Evolutionary conservation across 2,329 filamentous ascomycete species (phyloP).

Genomic region (Juglanconis oblonga): DNA sequence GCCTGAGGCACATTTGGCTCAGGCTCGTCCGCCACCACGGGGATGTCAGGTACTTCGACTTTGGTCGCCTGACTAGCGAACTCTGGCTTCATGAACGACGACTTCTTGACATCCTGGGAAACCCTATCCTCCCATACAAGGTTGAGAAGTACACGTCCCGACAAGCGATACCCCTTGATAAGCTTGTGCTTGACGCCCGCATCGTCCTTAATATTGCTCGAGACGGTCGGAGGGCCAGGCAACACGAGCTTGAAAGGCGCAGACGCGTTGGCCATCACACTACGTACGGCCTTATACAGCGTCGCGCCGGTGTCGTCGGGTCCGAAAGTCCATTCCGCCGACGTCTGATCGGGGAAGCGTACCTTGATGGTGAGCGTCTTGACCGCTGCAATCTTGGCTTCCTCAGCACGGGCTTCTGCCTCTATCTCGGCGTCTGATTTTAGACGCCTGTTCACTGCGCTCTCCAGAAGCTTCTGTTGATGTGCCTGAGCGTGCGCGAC

Average conservation of each 20-base stretch:
- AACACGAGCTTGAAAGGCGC: slow-evolving; percentile 69
- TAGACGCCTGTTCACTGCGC: slow-evolving; percentile 70
- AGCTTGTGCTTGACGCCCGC: slow-evolving; percentile 50
- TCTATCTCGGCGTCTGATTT: slow-evolving; percentile 80
- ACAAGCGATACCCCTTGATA: slow-evolving; percentile 71
- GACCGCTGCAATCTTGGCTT: slow-evolving; percentile 63
- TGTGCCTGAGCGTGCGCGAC: slow-evolving; percentile 73
- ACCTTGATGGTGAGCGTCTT: slow-evolving; percentile 72
- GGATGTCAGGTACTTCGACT: slow-evolving; percentile 61
- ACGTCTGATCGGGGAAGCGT: slow-evolving; percentile 83
- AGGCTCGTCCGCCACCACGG: slow-evolving; percentile 36
- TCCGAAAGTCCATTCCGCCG: slow-evolving; percentile 69
- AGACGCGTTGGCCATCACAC: slow-evolving; percentile 60
- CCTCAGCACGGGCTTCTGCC: slow-evolving; percentile 63
- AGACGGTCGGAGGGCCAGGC: slow-evolving; percentile 36
- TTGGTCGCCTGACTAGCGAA: slow-evolving; percentile 62
- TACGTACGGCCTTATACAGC: slow-evolving; percentile 72
- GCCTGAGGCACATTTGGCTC: slow-evolving; percentile 25
- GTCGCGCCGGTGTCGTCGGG: slow-evolving; percentile 65
- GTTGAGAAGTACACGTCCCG: slow-evolving; percentile 69
- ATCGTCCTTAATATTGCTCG: slow-evolving; percentile 42
- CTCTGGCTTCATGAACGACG: slow-evolving; percentile 55
- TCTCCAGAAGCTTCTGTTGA: slow-evolving; percentile 63
- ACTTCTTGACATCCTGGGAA: slow-evolving; percentile 50
- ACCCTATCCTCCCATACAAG: slow-evolving; percentile 70